Conservation (phyloP, 1,284 basidiomycete species). For the Irpex rosettiformis region DNA sequence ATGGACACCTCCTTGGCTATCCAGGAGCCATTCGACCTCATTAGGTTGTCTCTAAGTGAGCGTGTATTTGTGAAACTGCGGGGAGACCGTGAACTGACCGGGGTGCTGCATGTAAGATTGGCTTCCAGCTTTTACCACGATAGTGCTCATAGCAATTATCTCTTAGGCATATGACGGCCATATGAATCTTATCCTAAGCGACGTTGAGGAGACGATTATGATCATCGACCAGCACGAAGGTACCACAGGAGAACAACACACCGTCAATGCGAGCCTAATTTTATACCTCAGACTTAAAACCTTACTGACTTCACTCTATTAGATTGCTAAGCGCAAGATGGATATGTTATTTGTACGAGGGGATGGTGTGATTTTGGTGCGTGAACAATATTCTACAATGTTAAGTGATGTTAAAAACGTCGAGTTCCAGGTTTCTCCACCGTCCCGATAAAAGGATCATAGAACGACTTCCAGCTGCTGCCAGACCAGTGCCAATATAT, state of each 20-base stretch:
- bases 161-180: constrained; percentile 96
- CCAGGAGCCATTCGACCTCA: constrained; percentile 97
- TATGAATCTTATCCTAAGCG: constrained; percentile 98
- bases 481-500: constrained; percentile 4
- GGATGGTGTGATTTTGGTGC: constrained; percentile 88
- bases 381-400: constrained; percentile 27
- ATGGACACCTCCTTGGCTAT: constrained; percentile 81
- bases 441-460: constrained; percentile 40
- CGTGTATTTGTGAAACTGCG: constrained; percentile 95
- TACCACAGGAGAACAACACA: constrained; percentile 43
- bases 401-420: constrained; percentile 10
- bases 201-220: constrained; percentile 97
- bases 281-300: neutral
- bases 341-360: constrained; percentile 99
- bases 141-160: constrained; percentile 14
- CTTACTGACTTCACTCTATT: neutral
- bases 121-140: neutral
- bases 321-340: constrained; percentile 93
- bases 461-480: neutral
- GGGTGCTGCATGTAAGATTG: constrained; percentile 83
- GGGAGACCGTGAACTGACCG: constrained; percentile 91
- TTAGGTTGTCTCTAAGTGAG: constrained; percentile 93
- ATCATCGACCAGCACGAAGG: constrained; percentile 75
- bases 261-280: constrained; percentile 54
- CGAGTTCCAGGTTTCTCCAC: constrained; percentile 63